Conservation (phyloP, 345 rosid species). For the Eucalyptus viminalis region DNA sequence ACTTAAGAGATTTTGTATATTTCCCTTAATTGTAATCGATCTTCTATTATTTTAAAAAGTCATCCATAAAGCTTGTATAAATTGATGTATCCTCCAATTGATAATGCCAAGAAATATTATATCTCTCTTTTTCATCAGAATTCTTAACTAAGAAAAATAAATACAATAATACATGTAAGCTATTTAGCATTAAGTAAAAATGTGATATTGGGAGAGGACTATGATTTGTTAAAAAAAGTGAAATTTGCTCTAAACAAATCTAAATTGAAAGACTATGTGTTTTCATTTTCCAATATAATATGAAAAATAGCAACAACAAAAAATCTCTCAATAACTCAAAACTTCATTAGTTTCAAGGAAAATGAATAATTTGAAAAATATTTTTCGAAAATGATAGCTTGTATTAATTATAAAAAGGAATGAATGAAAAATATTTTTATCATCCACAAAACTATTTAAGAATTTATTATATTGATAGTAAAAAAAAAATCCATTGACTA, state of each 20-base stretch:
- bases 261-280: background rate
- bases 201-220: background rate
- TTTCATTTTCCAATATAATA: background rate
- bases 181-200: background rate
- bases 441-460: rapidly evolving
- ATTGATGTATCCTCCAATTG: background rate
- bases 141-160: rapidly evolving
- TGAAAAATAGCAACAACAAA: background rate
- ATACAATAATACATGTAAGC: background rate
- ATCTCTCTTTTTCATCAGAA: background rate
- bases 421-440: no score
- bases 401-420: no score
- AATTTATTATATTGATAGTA: background rate
- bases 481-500: background rate
- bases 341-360: rapidly evolving
- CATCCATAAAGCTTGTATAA: background rate
- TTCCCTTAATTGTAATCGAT: background rate
- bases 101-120: background rate
- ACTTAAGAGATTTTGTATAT: background rate
- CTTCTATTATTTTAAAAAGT: background rate
- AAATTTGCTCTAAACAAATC: background rate
- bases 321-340: background rate
- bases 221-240: background rate
- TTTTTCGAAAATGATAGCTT: no score
- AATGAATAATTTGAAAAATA: no score